Percentiles rank a stretch among this genome's conserved stretches.
Evolutionary conservation across 768 basidiomycete genomes (phyloP).

Genomic region (Cystofilobasidium ferigula): DNA sequence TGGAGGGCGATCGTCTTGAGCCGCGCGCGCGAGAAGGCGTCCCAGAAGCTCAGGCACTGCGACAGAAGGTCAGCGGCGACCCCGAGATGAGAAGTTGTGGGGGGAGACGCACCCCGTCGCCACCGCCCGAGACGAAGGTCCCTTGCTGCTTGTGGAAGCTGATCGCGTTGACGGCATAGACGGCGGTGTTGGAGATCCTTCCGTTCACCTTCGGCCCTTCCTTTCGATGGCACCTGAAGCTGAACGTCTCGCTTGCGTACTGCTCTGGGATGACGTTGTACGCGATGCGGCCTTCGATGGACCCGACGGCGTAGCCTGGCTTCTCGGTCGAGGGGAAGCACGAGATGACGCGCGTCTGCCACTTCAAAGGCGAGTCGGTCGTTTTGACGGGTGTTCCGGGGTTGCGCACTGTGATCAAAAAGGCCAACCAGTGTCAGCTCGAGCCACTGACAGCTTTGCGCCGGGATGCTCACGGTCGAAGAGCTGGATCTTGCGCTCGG

Average conservation of each 20-base stretch:
- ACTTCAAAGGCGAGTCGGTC: constrained; percentile 75
- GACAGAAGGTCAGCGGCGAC: too few species aligned
- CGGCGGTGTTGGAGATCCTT: too few species aligned
- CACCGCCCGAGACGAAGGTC: constrained; percentile 71
- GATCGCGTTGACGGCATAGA: constrained; percentile 74
- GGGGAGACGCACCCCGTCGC: constrained; percentile 47
- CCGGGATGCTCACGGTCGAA: constrained; percentile 14
- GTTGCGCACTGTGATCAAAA: constrained; percentile 8
- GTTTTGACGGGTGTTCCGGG: constrained; percentile 44
- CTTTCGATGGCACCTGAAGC: constrained; percentile 53
- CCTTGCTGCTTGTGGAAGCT: constrained; percentile 74
- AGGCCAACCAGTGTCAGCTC: neutral
- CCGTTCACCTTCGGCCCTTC: constrained; percentile 31
- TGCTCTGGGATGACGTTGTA: constrained; percentile 48
- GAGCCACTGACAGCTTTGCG: neutral
- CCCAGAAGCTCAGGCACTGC: constrained; percentile 95
- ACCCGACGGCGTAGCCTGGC: constrained; percentile 40
- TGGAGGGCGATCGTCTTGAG: constrained; percentile 49
- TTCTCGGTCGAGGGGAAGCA: constrained; percentile 64
- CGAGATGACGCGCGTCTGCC: constrained; percentile 78
- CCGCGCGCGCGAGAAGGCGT: constrained; percentile 81
- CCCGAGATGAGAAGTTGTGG: too few species aligned
- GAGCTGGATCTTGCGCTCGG: constrained; percentile 23
- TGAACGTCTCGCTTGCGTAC: constrained; percentile 55
- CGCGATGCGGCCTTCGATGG: constrained; percentile 62